These are phyloP conservation scores for Chrysosporium queenslandicum DNA, from an alignment of 2,329 filamentous ascomycete species.

Conservation along the genomic window DNA sequence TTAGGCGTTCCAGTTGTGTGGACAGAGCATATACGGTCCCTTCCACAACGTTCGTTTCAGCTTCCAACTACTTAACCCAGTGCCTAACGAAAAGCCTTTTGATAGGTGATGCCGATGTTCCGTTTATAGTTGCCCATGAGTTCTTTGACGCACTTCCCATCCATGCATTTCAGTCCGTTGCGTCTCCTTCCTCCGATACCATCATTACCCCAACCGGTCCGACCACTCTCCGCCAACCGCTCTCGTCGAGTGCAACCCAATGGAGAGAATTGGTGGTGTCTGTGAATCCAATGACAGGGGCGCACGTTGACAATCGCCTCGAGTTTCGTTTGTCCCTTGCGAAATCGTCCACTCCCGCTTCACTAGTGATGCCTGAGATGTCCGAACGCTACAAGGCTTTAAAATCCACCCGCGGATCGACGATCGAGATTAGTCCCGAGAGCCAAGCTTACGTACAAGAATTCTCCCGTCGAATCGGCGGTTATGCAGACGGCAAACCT, in stretches of 20 bases:
- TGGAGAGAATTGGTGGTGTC: slow-evolving; percentile 79
- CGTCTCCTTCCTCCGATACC: slow-evolving; percentile 40
- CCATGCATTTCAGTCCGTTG: slow-evolving; percentile 77
- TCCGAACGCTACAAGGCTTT: slow-evolving; percentile 70
- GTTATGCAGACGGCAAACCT: slow-evolving; percentile 30
- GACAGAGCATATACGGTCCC: slow-evolving; percentile 79
- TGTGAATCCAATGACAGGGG: slow-evolving; percentile 50
- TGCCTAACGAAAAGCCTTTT: not conserved
- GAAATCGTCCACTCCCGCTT: slow-evolving; percentile 66
- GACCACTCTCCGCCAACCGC: slow-evolving; percentile 36
- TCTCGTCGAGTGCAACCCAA: slow-evolving; percentile 43
- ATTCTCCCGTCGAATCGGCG: slow-evolving; percentile 77
- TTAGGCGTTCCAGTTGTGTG: slow-evolving; percentile 67
- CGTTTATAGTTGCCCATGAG: slow-evolving; percentile 93
- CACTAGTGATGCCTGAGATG: slow-evolving; percentile 71
- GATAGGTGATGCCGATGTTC: slow-evolving; percentile 58
- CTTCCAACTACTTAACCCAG: slow-evolving; percentile 12
- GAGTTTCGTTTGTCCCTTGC: slow-evolving; percentile 85
- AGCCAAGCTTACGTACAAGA: slow-evolving; percentile 68
- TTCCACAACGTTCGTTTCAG: slow-evolving; percentile 58
- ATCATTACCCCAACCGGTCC: slow-evolving; percentile 42
- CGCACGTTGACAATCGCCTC: slow-evolving; percentile 43
- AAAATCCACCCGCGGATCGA: slow-evolving; percentile 54
- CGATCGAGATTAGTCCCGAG: slow-evolving; percentile 86
- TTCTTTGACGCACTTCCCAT: slow-evolving; percentile 98